Evolutionary conservation across 2,329 filamentous ascomycete species (phyloP).

Genomic region (Hymenoscyphus repandus): DNA sequence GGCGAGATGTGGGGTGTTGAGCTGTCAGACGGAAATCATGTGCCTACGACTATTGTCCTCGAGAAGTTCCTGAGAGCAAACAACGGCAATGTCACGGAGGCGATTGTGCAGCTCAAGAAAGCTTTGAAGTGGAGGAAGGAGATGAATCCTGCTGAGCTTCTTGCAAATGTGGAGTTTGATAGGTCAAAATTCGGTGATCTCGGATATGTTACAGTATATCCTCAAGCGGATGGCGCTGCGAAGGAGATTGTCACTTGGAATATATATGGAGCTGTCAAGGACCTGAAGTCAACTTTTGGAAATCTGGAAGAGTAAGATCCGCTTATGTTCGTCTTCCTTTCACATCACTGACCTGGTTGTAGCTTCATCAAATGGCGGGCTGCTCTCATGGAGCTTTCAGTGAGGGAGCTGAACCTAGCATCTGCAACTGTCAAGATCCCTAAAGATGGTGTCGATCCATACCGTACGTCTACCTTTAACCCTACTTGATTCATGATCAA

Average conservation of each 20-base stretch:
- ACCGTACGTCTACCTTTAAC: constrained; percentile 47
- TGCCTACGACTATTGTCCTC: constrained; percentile 77
- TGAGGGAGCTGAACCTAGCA: constrained; percentile 67
- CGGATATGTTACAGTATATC: constrained; percentile 75
- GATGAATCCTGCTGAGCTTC: constrained; percentile 63
- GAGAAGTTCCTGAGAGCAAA: constrained; percentile 95
- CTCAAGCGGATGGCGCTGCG: constrained; percentile 43
- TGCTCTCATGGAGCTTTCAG: constrained; percentile 81
- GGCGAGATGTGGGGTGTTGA: constrained; percentile 83
- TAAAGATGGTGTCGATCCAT: constrained; percentile 69
- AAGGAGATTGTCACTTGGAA: constrained; percentile 82
- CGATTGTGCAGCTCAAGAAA: constrained; percentile 70
- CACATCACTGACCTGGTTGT: constrained; percentile 6
- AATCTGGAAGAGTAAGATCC: constrained; percentile 67
- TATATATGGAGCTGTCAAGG: constrained; percentile 83
- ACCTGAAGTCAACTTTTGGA: constrained; percentile 75
- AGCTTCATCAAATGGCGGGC: constrained; percentile 90
- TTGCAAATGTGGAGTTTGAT: constrained; percentile 57
- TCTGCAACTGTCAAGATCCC: constrained; percentile 58
- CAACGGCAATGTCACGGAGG: constrained; percentile 65
- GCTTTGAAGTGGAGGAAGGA: constrained; percentile 80
- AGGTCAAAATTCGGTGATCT: constrained; percentile 68
- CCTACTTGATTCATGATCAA: background rate
- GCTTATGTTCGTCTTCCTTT: background rate
- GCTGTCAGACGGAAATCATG: constrained; percentile 47